Conservation (phyloP, 2,329 filamentous ascomycete species). For the Talaromyces sp. region DNA sequence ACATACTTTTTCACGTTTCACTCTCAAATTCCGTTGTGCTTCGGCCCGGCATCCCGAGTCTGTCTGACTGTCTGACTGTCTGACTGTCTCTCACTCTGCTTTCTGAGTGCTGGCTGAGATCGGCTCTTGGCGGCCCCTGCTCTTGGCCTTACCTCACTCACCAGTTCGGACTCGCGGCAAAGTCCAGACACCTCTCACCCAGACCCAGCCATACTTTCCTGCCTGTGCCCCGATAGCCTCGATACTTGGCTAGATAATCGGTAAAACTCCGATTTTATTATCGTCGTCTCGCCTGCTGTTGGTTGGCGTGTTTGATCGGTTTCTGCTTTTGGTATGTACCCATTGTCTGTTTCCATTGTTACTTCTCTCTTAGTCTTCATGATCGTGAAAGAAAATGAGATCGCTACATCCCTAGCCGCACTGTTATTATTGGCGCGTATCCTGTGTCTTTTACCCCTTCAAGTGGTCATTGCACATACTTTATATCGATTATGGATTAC, state of each 20-base stretch:
- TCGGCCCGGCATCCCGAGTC: constrained; percentile 14
- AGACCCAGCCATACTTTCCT: constrained; percentile 21
- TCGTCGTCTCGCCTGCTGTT: background rate
- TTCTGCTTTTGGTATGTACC: constrained; percentile 20
- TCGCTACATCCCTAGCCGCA: constrained; percentile 12
- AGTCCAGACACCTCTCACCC: constrained; percentile 11
- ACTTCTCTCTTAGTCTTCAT: background rate
- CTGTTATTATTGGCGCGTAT: constrained; percentile 18
- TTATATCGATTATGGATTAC: constrained; percentile 1
- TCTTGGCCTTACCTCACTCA: background rate
- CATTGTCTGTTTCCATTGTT: constrained; percentile 4
- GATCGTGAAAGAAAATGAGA: background rate
- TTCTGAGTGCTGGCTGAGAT: background rate
- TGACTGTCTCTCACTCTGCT: background rate
- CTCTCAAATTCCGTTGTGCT: background rate
- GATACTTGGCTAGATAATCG: background rate
- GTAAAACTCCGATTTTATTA: background rate
- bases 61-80: background rate
- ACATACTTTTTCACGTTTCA: constrained; percentile 6
- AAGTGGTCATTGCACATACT: constrained; percentile 2
- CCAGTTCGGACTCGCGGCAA: constrained; percentile 16
- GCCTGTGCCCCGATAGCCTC: constrained; percentile 12
- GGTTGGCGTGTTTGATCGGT: constrained; percentile 20
- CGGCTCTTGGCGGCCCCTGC: constrained; percentile 7
- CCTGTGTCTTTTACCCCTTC: constrained; percentile 18